Evolutionary conservation across 2,329 filamentous ascomycete genomes (phyloP).

Genomic region (Tolypocladium nubicola): DNA sequence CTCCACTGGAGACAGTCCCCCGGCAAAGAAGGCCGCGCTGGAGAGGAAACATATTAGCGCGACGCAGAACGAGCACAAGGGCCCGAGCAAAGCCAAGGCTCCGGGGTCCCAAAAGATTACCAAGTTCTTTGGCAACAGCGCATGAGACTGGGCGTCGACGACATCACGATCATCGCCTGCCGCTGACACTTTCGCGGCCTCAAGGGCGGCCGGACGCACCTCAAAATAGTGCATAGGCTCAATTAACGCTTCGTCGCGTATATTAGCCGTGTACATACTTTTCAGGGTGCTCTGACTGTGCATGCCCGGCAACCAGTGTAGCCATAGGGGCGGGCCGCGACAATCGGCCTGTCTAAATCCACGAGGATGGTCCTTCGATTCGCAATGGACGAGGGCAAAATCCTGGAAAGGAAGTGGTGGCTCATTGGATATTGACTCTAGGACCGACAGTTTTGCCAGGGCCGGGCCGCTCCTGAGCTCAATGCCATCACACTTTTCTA

Average conservation of each 20-base stretch:
- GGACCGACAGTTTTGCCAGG: no score
- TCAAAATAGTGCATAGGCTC: neutral
- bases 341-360: neutral
- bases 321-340: no score
- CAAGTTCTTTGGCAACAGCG: constrained; percentile 68
- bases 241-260: neutral
- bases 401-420: no score
- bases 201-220: neutral
- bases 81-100: constrained; percentile 59
- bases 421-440: no score
- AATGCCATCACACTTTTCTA: no score
- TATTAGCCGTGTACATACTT: neutral
- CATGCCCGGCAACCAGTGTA: no score
- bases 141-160: constrained; percentile 12
- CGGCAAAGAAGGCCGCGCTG: constrained; percentile 15
- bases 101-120: constrained; percentile 52
- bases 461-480: no score
- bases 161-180: neutral
- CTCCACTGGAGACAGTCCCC: constrained; percentile 6
- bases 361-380: no score
- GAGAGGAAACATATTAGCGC: constrained; percentile 26
- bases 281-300: neutral
- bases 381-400: no score
- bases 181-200: neutral
- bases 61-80: constrained; percentile 27